Evolutionary conservation across 257 asterid genomes (phyloP).

Genomic region (Rehmannia glutinosa): DNA sequence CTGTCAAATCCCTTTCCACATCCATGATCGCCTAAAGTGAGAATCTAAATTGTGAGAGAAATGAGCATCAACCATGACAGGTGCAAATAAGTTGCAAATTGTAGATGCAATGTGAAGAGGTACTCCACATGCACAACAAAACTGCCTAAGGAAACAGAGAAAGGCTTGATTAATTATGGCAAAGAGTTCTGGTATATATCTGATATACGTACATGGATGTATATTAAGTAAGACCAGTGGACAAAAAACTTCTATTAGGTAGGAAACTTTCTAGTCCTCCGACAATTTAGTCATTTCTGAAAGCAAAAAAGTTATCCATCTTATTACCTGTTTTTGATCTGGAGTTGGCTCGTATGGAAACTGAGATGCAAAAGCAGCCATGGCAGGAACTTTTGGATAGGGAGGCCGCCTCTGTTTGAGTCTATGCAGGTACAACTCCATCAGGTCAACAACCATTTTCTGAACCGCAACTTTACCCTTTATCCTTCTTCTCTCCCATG

Average conservation of each 20-base stretch:
- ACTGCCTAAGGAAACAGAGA: slow-evolving; percentile 9
- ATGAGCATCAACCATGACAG: slow-evolving; percentile 29
- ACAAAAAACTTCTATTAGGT: slow-evolving; percentile 4
- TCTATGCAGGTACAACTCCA: slow-evolving; percentile 94
- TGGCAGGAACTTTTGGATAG: slow-evolving; percentile 57
- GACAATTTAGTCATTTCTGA: slow-evolving; percentile 7
- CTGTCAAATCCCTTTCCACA: slow-evolving; percentile 87
- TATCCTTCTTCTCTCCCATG: slow-evolving; percentile 93
- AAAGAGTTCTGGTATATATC: background rate
- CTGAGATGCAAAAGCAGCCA: slow-evolving; percentile 69
- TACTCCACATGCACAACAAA: slow-evolving; percentile 2
- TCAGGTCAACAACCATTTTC: slow-evolving; percentile 95
- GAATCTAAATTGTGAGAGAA: slow-evolving; percentile 41
- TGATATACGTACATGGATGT: slow-evolving; percentile 7
- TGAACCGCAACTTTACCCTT: slow-evolving; percentile 99
- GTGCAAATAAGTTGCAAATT: slow-evolving; percentile 7
- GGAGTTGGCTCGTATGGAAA: slow-evolving; percentile 89
- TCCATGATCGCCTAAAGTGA: slow-evolving; percentile 81
- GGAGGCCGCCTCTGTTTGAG: slow-evolving; percentile 89
- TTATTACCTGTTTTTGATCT: slow-evolving; percentile 72
- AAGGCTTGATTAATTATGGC: slow-evolving; percentile 6
- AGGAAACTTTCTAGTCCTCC: slow-evolving; percentile 5
- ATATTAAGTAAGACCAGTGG: slow-evolving; percentile 9
- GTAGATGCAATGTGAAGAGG: background rate
- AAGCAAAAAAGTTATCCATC: no score